A percentile compares a stretch with the other conserved stretches of the same genome.
Conservation (phyloP, 2,329 filamentous ascomycete genomes). For the Penicillium psychrosexuale region DNA sequence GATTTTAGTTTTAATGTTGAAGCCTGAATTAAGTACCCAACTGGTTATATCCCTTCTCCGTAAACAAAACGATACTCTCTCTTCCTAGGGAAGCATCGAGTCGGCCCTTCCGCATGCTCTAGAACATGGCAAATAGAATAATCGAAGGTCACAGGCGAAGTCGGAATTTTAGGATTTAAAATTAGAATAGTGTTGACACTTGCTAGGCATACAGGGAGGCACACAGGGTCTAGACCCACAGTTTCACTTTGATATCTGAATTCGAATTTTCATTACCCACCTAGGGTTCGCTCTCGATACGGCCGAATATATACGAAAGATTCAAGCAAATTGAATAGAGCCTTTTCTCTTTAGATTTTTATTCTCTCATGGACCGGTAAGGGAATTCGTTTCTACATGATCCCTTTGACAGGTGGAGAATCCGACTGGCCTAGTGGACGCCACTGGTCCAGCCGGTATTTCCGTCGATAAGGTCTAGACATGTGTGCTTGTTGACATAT, state of each 20-base stretch:
- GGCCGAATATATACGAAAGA: background rate
- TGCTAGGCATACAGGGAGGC: background rate
- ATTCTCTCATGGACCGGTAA: constrained; percentile 3
- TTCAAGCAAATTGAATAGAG: background rate
- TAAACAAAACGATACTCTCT: background rate
- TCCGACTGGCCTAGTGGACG: constrained; percentile 17
- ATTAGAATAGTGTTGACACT: background rate
- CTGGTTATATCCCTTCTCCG: background rate
- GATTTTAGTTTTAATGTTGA: background rate
- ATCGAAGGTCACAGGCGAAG: background rate
- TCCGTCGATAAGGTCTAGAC: constrained; percentile 1
- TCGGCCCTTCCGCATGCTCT: background rate
- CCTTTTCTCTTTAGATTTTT: background rate
- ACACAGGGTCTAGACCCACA: constrained; percentile 5
- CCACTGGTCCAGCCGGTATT: constrained; percentile 16
- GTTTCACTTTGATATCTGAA: constrained; percentile 4
- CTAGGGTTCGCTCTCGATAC: background rate
- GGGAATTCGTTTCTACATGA: constrained; percentile 8
- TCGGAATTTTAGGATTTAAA: constrained; percentile 6
- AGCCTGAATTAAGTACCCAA: no score
- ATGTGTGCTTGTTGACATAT: background rate
- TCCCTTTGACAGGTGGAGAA: constrained; percentile 13
- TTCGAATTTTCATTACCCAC: background rate
- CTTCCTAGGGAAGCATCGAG: background rate
- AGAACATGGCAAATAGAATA: background rate